phyloP scores from a whole-genome alignment of 306 rosid genomes.

The Cicer judaicum region DNA sequence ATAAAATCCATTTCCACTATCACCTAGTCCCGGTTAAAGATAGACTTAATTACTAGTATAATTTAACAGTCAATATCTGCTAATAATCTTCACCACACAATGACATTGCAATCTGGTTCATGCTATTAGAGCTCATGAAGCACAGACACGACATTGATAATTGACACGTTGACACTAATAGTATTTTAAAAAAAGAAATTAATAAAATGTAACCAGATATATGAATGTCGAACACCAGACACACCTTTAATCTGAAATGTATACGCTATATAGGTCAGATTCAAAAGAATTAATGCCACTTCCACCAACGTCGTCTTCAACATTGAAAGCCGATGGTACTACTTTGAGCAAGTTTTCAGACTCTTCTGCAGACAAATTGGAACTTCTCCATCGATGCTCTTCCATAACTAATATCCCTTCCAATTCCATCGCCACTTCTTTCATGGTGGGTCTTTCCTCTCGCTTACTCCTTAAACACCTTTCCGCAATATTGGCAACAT shows the following conservation, averaged over 20 bases:
- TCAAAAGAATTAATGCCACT: not conserved
- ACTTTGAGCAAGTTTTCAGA: slow-evolving; percentile 22
- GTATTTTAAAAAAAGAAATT: too few species aligned
- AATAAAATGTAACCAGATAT: too few species aligned
- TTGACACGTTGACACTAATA: too few species aligned
- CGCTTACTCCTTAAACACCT: slow-evolving; percentile 51
- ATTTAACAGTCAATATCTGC: not conserved
- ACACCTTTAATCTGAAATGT: too few species aligned
- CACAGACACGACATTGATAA: too few species aligned
- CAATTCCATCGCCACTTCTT: slow-evolving; percentile 58
- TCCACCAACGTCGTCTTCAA: not conserved
- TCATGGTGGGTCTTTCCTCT: slow-evolving; percentile 63
- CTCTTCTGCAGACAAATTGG: slow-evolving; percentile 4
- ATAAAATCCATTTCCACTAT: too few species aligned
- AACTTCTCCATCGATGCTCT: slow-evolving; percentile 32
- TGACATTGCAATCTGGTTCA: not conserved
- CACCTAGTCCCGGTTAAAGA: too few species aligned
- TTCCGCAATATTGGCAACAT: slow-evolving; percentile 47
- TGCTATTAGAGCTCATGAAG: not conserved
- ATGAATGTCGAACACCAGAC: too few species aligned
- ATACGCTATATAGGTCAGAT: too few species aligned
- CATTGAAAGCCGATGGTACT: not conserved
- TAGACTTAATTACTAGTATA: too few species aligned
- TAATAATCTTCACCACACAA: not conserved
- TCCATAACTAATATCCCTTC: slow-evolving; percentile 51